phyloP scores from a whole-genome alignment of 2,329 filamentous ascomycete species.

The Pseudogymnoascus sp. region DNA sequence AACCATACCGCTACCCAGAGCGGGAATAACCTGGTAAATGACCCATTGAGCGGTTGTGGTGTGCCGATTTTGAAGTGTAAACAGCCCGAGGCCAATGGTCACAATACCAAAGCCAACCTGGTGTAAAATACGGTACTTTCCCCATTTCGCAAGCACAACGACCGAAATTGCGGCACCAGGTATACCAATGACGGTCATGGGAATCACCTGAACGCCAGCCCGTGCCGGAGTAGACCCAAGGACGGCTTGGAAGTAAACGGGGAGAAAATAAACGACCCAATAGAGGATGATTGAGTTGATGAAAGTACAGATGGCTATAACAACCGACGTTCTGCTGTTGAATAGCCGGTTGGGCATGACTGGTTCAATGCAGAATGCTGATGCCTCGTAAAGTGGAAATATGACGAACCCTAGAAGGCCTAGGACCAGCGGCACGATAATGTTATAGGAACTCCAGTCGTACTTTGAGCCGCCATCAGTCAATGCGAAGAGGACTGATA shows the following conservation, averaged over 20 bases:
- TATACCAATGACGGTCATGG: neutral
- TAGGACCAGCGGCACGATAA: slow-evolving; percentile 38
- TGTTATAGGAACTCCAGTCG: slow-evolving; percentile 35
- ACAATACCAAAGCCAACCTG: slow-evolving; percentile 8
- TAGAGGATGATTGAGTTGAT: slow-evolving; percentile 32
- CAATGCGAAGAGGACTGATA: slow-evolving; percentile 37
- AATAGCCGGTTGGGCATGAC: slow-evolving; percentile 12
- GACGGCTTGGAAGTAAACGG: slow-evolving; percentile 10
- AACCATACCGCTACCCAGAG: slow-evolving; percentile 37
- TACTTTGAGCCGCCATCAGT: slow-evolving; percentile 37
- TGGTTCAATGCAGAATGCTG: slow-evolving; percentile 13
- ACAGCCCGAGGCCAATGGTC: slow-evolving; percentile 29
- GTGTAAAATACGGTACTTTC: neutral
- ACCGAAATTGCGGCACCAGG: neutral
- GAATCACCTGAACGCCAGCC: neutral
- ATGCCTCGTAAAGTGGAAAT: slow-evolving; percentile 24
- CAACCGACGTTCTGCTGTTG: slow-evolving; percentile 9
- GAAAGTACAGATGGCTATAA: slow-evolving; percentile 29
- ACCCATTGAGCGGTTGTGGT: slow-evolving; percentile 36
- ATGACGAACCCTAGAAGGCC: slow-evolving; percentile 34
- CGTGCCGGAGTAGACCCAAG: neutral
- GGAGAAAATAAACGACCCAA: slow-evolving; percentile 24
- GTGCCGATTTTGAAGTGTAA: slow-evolving; percentile 33
- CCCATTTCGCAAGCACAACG: slow-evolving; percentile 4
- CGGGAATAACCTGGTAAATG: slow-evolving; percentile 35